phyloP scores from a whole-genome alignment of 257 asterid species.

The Nicotiana attenuata region DNA sequence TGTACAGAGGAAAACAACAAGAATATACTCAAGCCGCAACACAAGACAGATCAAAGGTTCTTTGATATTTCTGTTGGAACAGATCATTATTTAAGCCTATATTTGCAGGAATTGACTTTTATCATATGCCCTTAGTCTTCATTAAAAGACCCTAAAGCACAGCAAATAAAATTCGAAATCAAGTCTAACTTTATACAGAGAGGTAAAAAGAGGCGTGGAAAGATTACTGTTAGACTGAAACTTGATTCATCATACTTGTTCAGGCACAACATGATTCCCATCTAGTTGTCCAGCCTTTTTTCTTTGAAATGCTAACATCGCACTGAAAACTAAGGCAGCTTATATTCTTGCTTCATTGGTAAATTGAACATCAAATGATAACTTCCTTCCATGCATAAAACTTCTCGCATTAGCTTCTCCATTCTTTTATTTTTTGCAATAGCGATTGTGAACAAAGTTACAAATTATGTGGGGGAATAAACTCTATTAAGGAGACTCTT shows the following conservation, averaged over 20 bases:
- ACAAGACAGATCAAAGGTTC: background rate
- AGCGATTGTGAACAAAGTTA: too few species aligned
- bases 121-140: background rate
- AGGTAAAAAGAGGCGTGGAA: background rate
- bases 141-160: conserved; percentile 1
- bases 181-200: background rate
- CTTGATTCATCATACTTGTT: conserved; percentile 2
- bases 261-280: background rate
- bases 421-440: too few species aligned
- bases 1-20: background rate
- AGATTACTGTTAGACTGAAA: background rate
- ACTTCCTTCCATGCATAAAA: too few species aligned
- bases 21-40: background rate
- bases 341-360: background rate
- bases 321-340: background rate
- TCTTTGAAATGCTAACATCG: background rate
- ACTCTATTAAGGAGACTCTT: too few species aligned
- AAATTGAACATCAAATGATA: background rate
- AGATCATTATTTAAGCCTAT: background rate
- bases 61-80: background rate
- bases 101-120: background rate
- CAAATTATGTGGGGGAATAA: too few species aligned
- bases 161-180: background rate
- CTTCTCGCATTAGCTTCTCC: too few species aligned
- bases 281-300: background rate